Conservation (phyloP, 2,329 filamentous ascomycete genomes). For the Trichoderma polysporum region DNA sequence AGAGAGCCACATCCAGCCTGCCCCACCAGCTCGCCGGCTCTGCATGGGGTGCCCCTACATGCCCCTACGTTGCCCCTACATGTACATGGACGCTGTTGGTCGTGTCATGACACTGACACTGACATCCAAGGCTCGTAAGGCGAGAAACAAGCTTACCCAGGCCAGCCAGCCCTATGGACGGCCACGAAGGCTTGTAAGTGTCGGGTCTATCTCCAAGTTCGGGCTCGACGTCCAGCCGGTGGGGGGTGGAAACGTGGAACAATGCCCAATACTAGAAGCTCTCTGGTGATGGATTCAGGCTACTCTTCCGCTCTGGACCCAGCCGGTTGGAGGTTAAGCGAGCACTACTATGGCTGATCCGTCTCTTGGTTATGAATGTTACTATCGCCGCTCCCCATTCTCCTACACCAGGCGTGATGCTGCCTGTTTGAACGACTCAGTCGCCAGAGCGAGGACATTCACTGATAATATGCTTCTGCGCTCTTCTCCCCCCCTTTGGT, state of each 20-base stretch:
- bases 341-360: constrained; percentile 9
- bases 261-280: constrained; percentile 7
- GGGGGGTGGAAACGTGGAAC: not conserved
- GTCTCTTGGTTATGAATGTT: not conserved
- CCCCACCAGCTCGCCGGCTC: not conserved
- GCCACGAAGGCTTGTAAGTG: not conserved
- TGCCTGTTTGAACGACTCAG: constrained; percentile 1
- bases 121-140: not conserved
- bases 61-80: not conserved
- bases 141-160: constrained; percentile 8
- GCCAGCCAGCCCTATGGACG: constrained; percentile 11
- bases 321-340: constrained; percentile 2
- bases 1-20: not conserved
- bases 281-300: constrained; percentile 13
- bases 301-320: constrained; percentile 7
- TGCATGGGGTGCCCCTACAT: no score
- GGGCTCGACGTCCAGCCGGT: not conserved
- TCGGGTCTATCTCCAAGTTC: constrained; percentile 12
- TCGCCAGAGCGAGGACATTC: not conserved
- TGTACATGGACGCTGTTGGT: not conserved
- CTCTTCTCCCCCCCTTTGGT: not conserved
- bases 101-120: constrained; percentile 1
- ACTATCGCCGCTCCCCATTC: constrained; percentile 10
- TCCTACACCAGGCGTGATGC: not conserved
- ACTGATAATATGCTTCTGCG: constrained; percentile 7